Conservation (phyloP, 192 early-diverging fungal genomes). For the Backusella macrospora region DNA sequence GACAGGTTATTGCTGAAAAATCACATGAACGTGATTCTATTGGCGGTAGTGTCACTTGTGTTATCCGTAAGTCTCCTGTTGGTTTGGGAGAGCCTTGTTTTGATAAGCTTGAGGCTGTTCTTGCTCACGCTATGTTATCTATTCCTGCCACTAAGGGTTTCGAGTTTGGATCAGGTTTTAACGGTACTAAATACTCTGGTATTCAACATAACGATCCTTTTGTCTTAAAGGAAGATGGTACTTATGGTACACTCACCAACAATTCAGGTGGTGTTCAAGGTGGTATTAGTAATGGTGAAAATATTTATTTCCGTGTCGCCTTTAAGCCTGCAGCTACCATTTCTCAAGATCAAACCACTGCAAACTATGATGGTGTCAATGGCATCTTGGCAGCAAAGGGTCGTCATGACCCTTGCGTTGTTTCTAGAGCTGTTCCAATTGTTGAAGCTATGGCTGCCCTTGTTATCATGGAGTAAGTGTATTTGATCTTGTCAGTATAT, state of each 20-base stretch:
- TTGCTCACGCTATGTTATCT: constrained; percentile 98
- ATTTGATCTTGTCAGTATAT: neutral
- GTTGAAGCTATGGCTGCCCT: constrained; percentile 97
- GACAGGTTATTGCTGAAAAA: constrained; percentile 75
- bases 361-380: constrained; percentile 78
- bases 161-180: constrained; percentile 93
- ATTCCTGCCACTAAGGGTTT: constrained; percentile 99
- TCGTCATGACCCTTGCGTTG: constrained; percentile 96
- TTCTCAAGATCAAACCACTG: constrained; percentile 85
- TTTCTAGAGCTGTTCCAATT: constrained; percentile 95
- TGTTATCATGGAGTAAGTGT: constrained; percentile 85
- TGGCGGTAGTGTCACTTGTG: constrained; percentile 94
- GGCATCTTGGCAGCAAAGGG: constrained; percentile 91
- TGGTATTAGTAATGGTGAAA: constrained; percentile 95
- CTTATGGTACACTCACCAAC: constrained; percentile 87
- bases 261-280: constrained; percentile 97
- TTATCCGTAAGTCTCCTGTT: constrained; percentile 88
- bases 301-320: constrained; percentile 96
- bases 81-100: constrained; percentile 98
- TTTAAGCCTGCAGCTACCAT: constrained; percentile 99
- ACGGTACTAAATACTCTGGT: constrained; percentile 85
- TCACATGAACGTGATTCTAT: constrained; percentile 87
- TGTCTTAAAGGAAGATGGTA: constrained; percentile 59
- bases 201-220: constrained; percentile 95
- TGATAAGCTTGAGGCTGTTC: constrained; percentile 94